These are phyloP conservation scores for Amaranthus palmeri DNA, from an alignment of 148 eudicot genomes.

Conservation along the genomic window DNA sequence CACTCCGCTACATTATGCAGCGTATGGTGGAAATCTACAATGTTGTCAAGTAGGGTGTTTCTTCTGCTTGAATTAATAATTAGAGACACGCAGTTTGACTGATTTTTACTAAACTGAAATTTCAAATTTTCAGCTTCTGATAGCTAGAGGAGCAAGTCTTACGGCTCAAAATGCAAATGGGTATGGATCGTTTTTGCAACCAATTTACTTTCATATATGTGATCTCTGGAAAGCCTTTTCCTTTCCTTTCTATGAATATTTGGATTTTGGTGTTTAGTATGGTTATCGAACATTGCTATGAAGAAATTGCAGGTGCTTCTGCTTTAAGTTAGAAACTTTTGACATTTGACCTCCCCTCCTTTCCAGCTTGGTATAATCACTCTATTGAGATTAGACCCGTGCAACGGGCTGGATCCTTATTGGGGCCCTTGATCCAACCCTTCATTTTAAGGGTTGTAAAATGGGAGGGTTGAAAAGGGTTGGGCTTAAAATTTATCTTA, in stretches of 20 bases:
- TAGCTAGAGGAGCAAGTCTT: conserved; percentile 67
- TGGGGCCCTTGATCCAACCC: too few relatives aligned
- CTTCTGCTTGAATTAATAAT: not conserved
- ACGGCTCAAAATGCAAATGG: conserved; percentile 61
- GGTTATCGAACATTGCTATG: not conserved
- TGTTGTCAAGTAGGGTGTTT: conserved; percentile 71
- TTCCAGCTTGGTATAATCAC: not conserved
- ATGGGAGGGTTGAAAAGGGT: too few relatives aligned
- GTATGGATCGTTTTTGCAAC: conserved; percentile 37
- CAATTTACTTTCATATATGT: conserved; percentile 1
- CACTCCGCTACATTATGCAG: conserved; percentile 92
- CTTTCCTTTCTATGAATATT: not conserved
- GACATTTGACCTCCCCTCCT: not conserved
- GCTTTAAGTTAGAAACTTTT: not conserved
- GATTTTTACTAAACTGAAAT: conserved; percentile 3
- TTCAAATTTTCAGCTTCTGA: conserved; percentile 49
- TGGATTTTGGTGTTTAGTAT: too few relatives aligned
- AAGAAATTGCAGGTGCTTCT: not conserved
- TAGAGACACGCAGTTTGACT: not conserved
- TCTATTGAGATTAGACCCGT: not conserved
- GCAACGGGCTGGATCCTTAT: too few relatives aligned
- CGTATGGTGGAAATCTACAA: conserved; percentile 80
- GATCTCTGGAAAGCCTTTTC: not conserved
- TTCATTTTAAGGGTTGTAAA: too few relatives aligned
- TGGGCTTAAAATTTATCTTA: too few relatives aligned